phyloP scores from a whole-genome alignment of 352 stramenopile species.

The Phytophthora ohioensis region DNA sequence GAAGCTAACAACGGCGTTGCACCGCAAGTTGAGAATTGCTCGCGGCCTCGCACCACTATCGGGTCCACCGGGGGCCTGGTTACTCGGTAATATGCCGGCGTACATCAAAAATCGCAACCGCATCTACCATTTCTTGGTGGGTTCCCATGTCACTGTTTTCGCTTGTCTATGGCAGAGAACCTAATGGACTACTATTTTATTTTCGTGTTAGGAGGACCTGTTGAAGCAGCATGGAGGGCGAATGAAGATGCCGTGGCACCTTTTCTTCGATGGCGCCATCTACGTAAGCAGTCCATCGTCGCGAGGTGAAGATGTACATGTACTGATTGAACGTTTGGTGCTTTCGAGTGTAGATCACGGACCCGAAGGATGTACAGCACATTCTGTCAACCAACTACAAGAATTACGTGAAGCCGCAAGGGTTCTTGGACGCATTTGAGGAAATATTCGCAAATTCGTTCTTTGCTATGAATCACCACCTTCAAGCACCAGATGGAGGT shows the following conservation, averaged over 20 bases:
- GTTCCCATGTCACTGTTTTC: neutral
- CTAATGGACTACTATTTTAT: neutral
- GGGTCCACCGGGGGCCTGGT: conserved; percentile 49
- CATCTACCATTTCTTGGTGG: conserved; percentile 68
- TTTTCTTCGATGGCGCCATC: conserved; percentile 72
- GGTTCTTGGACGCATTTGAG: conserved; percentile 70
- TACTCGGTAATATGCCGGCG: conserved; percentile 64
- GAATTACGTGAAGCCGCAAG: conserved; percentile 82
- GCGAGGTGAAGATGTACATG: neutral
- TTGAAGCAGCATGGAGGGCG: conserved; percentile 52
- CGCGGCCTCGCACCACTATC: conserved; percentile 49
- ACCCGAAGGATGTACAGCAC: conserved; percentile 72
- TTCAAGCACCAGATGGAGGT: conserved; percentile 58
- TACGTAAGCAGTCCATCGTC: conserved; percentile 39
- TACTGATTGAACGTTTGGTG: neutral
- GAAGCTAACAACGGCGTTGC: conserved; percentile 31
- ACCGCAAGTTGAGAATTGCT: conserved; percentile 66
- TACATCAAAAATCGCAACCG: conserved; percentile 60
- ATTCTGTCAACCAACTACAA: conserved; percentile 66
- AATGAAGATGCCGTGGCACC: conserved; percentile 75
- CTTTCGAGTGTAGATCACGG: conserved; percentile 47
- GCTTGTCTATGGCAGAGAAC: neutral
- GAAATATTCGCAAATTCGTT: conserved; percentile 80
- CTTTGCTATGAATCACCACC: conserved; percentile 78
- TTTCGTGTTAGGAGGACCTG: conserved; percentile 44